Base-by-base conservation (phyloP, 2,329 filamentous ascomycete species). In the Coniochaeta sp. region DNA sequence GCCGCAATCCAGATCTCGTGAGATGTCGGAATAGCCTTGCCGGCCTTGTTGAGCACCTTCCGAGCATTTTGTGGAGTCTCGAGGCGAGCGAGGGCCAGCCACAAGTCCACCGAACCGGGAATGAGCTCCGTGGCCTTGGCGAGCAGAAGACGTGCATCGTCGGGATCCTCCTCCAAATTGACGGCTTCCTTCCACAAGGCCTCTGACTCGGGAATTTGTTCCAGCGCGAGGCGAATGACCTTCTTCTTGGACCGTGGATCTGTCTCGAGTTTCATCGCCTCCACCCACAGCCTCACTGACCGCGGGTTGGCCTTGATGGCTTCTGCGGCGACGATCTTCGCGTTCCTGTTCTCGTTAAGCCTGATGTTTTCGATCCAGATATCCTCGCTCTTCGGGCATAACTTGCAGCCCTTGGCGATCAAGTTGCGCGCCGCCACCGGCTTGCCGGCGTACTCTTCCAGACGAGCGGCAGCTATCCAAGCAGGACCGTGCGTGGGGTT, bases 101-200 rank as follows among this genome's bases (percentile, higher is more conserved):
- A 99, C 1, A 99, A 78, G 70, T 99, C 96, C 40, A 97, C 89
- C 0, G 93, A 96, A 7, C 96, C 80, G 0, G 93, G 93, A 60
- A 99, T 96, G 61, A 97, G 89, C 68, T 99, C 93, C 0, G 93
- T 96, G 0, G 96, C 96, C 75, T 97, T 97, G 56, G 92, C 93
- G 55, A 99, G 84, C 59, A 99, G 81, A 60, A 99, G 79, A 63
- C 88, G 88, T 5, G 96, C 96, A 76, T 97, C 92, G 33, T 88
- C 89, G 0, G 89, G 85, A 66, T 96, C 89, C 69, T 97, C 93
- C 70, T 98, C 95, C 60, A 98, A 78, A 67, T 98, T 98, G 64
- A 99, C 93, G 6, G 93, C 89, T 71, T 96, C 92, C 72, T 98
- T 99, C 95, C 95, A 99, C n/a, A 99, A 83, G 47, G 90, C 89